Evolutionary conservation across 768 basidiomycete genomes (phyloP).

Genomic region (Chalciporus piperatus): DNA sequence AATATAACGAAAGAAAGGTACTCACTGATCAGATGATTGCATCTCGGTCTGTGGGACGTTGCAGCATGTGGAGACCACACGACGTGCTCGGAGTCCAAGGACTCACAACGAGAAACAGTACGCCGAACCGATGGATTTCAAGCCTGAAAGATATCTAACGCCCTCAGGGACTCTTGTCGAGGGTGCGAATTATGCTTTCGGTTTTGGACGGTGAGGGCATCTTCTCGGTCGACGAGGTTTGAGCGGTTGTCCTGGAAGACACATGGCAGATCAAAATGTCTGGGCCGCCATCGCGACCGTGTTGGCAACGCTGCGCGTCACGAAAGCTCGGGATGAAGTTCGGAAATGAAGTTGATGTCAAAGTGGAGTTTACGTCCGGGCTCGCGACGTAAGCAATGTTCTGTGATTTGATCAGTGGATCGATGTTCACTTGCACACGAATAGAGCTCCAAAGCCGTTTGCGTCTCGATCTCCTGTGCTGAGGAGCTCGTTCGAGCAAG

Average conservation of each 20-base stretch:
- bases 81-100: no score
- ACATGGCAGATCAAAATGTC: slow-evolving; percentile 32
- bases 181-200: slow-evolving; percentile 7
- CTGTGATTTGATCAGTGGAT: neutral
- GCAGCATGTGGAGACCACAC: no score
- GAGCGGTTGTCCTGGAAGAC: slow-evolving; percentile 33
- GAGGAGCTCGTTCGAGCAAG: slow-evolving; percentile 17
- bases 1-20: no score
- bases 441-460: slow-evolving; percentile 26
- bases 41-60: no score
- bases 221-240: neutral
- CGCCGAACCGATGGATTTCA: slow-evolving; percentile 49
- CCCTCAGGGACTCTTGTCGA: no score
- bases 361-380: slow-evolving; percentile 23
- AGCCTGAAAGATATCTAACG: slow-evolving; percentile 53
- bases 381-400: slow-evolving; percentile 13
- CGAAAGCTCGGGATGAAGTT: slow-evolving; percentile 24
- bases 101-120: slow-evolving; percentile 49
- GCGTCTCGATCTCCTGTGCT: slow-evolving; percentile 10
- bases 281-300: slow-evolving; percentile 33
- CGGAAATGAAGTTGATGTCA: slow-evolving; percentile 31
- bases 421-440: slow-evolving; percentile 1
- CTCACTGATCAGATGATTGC: no score
- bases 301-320: slow-evolving; percentile 29
- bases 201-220: slow-evolving; percentile 27